Evolutionary conservation across 2,329 filamentous ascomycete species (phyloP).

Genomic region (Hirsutella rhossiliensis): DNA sequence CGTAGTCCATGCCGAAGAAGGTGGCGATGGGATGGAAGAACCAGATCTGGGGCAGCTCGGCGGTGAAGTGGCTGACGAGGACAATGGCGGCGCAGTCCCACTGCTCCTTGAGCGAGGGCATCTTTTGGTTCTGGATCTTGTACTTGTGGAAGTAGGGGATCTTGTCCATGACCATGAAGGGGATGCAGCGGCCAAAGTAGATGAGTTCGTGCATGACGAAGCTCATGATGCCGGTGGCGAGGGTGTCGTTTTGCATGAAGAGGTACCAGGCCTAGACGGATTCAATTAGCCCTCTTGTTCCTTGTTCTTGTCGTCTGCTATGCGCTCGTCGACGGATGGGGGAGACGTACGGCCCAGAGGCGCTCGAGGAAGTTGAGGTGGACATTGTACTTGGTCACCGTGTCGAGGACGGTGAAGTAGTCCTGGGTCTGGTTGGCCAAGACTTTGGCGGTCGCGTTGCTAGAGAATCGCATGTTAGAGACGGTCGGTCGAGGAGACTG

Average conservation of each 20-base stretch:
- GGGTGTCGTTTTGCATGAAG: slow-evolving; percentile 94
- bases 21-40: slow-evolving; percentile 95
- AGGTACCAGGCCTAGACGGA: slow-evolving; percentile 67
- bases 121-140: slow-evolving; percentile 86
- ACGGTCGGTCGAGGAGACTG: slow-evolving; percentile 5
- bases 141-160: slow-evolving; percentile 83
- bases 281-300: neutral
- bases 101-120: slow-evolving; percentile 86
- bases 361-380: slow-evolving; percentile 78
- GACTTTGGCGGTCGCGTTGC: slow-evolving; percentile 37
- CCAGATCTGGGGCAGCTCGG: slow-evolving; percentile 98
- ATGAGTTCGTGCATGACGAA: slow-evolving; percentile 89
- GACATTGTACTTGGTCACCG: slow-evolving; percentile 63
- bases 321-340: neutral
- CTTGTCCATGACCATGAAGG: slow-evolving; percentile 84
- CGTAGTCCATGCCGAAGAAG: slow-evolving; percentile 78
- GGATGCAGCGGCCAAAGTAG: slow-evolving; percentile 85
- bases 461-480: slow-evolving; percentile 13
- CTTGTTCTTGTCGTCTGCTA: neutral
- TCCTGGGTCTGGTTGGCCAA: slow-evolving; percentile 33
- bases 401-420: slow-evolving; percentile 47
- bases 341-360: slow-evolving; percentile 63
- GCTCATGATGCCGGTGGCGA: slow-evolving; percentile 95
- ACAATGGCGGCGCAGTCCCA: slow-evolving; percentile 90
- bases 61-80: slow-evolving; percentile 90